Percentiles rank a stretch among this genome's conserved stretches.
Evolutionary conservation across 805 yeast genomes (phyloP).

Genomic region (Suhomyces sp.): DNA sequence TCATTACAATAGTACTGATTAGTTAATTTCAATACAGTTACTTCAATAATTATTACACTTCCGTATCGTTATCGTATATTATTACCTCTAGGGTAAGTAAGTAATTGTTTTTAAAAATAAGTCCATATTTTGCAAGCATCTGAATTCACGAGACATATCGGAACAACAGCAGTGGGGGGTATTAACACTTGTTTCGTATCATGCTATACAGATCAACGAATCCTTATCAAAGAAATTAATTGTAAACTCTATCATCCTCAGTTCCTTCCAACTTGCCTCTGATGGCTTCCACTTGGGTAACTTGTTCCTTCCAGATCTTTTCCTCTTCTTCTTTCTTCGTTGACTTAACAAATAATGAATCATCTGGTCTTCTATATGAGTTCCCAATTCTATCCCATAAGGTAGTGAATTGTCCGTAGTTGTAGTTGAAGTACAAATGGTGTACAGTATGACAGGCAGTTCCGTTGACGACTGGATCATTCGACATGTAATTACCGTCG

Average conservation of each 20-base stretch:
- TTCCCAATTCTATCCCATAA: conserved; percentile 97
- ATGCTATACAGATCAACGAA: no score
- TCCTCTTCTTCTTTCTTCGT: conserved; percentile 52
- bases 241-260: conserved; percentile 70
- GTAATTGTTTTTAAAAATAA: no score
- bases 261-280: conserved; percentile 79
- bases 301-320: conserved; percentile 68
- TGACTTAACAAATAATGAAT: conserved; percentile 65
- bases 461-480: conserved; percentile 93
- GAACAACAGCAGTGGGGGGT: no score
- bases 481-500: conserved; percentile 93
- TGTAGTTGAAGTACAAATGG: conserved; percentile 95
- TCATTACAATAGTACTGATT: no score
- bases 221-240: background rate
- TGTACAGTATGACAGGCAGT: conserved; percentile 98
- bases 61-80: no score
- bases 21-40: no score
- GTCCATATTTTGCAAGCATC: no score
- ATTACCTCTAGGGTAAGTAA: no score
- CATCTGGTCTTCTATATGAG: conserved; percentile 90
- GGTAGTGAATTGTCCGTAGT: conserved; percentile 97
- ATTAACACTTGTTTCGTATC: no score
- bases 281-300: conserved; percentile 72
- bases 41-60: no score
- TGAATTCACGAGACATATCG: no score